Evolutionary conservation across 2,329 filamentous ascomycete genomes (phyloP).

Genomic region (Dactylella cylindrospora): DNA sequence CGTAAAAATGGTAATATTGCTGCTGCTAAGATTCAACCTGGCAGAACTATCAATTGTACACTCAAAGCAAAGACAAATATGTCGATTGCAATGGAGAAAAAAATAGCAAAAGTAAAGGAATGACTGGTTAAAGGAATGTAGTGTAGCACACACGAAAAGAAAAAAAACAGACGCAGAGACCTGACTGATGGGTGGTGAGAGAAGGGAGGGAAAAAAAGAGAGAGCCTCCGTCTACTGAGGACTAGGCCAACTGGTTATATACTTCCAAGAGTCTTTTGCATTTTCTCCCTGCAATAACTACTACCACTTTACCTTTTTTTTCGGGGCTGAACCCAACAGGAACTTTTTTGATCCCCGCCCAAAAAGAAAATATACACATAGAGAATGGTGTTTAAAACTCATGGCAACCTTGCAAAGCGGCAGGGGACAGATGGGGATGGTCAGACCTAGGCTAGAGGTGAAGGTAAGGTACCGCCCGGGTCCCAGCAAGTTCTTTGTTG

Average conservation of each 20-base stretch:
- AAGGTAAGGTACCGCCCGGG: too few relatives aligned
- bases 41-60: conserved; percentile 1
- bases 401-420: too few relatives aligned
- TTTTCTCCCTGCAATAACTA: not conserved
- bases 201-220: conserved; percentile 11
- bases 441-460: too few relatives aligned
- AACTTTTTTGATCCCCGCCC: too few relatives aligned
- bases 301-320: too few relatives aligned
- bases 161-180: conserved; percentile 21
- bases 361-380: too few relatives aligned
- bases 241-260: conserved; percentile 32
- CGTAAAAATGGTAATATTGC: conserved; percentile 20
- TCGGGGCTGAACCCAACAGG: too few relatives aligned
- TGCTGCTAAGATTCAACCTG: not conserved
- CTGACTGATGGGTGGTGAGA: conserved; percentile 40
- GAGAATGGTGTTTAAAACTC: too few relatives aligned
- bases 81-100: conserved; percentile 5
- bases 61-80: too few relatives aligned
- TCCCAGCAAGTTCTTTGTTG: too few relatives aligned
- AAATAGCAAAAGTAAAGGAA: conserved; percentile 1
- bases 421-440: too few relatives aligned
- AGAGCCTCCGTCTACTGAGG: conserved; percentile 7
- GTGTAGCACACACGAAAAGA: conserved; percentile 9
- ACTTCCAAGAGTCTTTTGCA: too few relatives aligned
- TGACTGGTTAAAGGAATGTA: conserved; percentile 32